Percentiles rank a stretch among this genome's conserved stretches.
These are phyloP conservation scores for Phaseolus lunatus DNA, from an alignment of 306 rosid genomes.

Conservation along the genomic window DNA sequence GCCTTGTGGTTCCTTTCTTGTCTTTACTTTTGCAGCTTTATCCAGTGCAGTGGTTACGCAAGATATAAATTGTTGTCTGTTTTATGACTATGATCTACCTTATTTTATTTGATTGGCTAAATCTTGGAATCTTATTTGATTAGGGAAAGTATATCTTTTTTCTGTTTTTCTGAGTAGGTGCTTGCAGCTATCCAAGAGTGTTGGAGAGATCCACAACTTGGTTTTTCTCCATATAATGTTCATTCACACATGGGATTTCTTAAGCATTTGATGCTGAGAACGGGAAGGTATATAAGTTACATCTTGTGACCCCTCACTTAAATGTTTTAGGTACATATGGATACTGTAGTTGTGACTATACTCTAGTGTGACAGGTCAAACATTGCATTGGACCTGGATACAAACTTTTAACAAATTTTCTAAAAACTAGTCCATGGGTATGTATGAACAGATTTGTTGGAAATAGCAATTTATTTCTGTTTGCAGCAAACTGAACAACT, in stretches of 20 bases:
- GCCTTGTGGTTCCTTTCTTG: background rate
- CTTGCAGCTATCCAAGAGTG: slow-evolving; percentile 85
- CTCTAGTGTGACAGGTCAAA: slow-evolving; percentile 1
- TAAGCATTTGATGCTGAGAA: slow-evolving; percentile 93
- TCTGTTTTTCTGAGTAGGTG: slow-evolving; percentile 64
- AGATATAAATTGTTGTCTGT: slow-evolving; percentile 9
- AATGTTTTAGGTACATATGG: slow-evolving; percentile 7
- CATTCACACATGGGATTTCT: slow-evolving; percentile 85
- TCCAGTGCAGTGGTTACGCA: slow-evolving; percentile 6
- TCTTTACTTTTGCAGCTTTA: background rate
- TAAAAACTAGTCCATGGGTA: background rate
- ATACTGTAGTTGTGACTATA: slow-evolving; percentile 24
- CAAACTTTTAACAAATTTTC: background rate
- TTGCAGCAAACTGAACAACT: background rate
- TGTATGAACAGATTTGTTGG: background rate
- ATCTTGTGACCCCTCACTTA: slow-evolving; percentile 9
- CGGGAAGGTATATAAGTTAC: slow-evolving; percentile 78
- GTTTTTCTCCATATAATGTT: slow-evolving; percentile 80
- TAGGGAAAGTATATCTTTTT: slow-evolving; percentile 49
- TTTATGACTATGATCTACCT: slow-evolving; percentile 2
- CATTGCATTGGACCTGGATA: background rate
- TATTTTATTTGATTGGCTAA: slow-evolving; percentile 5
- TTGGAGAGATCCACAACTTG: slow-evolving; percentile 86
- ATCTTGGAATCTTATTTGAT: slow-evolving; percentile 17
- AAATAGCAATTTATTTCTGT: slow-evolving; percentile 18